Evolutionary conservation across 2,329 filamentous ascomycete species (phyloP), one percentile per base, ranked within the genome.

Genomic region (Aspergillus transmontanensis): DNA sequence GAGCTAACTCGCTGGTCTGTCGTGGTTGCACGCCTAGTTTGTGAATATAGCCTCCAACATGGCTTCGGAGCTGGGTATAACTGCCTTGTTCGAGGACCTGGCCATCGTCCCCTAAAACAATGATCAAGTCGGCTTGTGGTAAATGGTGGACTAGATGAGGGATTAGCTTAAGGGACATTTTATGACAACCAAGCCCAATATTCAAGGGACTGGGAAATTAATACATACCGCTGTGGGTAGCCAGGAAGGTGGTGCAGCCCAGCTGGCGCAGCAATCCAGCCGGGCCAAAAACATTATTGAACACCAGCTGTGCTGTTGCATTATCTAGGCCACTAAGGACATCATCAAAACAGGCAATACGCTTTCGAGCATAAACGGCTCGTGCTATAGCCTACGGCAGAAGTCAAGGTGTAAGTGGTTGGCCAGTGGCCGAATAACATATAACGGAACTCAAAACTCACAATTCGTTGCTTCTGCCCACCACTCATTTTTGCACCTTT

Each of bases 401-500:
- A 19, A n/a, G 26, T 23, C 11, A 32, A 6, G 28, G 2, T 56
- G 21, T 32, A 19, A 54, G 21, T 36, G 12, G 3, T 21, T 9
- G 4, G 2, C 28, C 3, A 11, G 6, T 11, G 21, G 30, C n/a
- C 14, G 10, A 21, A 32, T 16, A 34, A 23, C n/a, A 54, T 9
- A 36, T 23, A 10, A 36, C 21, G 30, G 23, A 34, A 9, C 7
- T 2, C 23, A 19, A 14, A 12, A 65, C 66, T 58, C 9, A 68
- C 68, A 50, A 82, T 74, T 63, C 81, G 74, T 63, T 82, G 79
- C 64, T 74, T 80, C 60, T 83, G 81, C 9, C 81, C 81, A 59
- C 81, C 81, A 64, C 80, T 82, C 26, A 83, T 69, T 53, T 76
- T 74, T 55, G 78, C 73, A 30, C 81, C 81, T 66, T 78, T 78